phyloP scores from a whole-genome alignment of 805 yeast species.

The Candida incommunis region DNA sequence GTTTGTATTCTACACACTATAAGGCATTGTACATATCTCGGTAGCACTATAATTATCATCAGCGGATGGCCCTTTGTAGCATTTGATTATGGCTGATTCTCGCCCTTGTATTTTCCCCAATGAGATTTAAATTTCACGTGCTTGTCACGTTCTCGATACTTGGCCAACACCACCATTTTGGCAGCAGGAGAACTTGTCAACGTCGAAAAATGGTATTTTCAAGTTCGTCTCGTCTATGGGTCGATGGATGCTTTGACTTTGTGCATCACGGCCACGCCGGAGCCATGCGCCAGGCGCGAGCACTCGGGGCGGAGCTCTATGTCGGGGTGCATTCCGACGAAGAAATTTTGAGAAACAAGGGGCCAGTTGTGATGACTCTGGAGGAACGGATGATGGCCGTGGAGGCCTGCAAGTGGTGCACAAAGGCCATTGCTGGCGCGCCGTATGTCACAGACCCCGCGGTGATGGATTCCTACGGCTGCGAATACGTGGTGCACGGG shows the following conservation, averaged over 20 bases:
- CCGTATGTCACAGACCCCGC: conserved; percentile 88
- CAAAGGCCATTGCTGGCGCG: conserved; percentile 55
- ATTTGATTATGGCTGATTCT: too few species aligned
- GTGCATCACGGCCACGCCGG: conserved; percentile 97
- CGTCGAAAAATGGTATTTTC: too few species aligned
- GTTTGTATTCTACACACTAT: too few species aligned
- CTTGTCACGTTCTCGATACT: too few species aligned
- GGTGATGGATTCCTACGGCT: conserved; percentile 58
- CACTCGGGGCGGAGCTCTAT: conserved; percentile 55
- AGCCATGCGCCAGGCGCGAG: conserved; percentile 87
- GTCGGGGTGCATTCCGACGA: conserved; percentile 92
- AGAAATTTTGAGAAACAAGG: conserved; percentile 71
- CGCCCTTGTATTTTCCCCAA: too few species aligned
- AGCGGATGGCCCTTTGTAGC: too few species aligned
- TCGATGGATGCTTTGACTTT: conserved; percentile 96
- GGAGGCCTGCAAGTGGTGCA: conserved; percentile 81
- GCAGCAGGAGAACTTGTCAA: too few species aligned
- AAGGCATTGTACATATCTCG: too few species aligned
- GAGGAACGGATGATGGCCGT: conserved; percentile 76
- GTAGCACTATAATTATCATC: too few species aligned
- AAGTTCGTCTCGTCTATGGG: conserved; percentile 49
- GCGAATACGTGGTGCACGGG: conserved; percentile 93
- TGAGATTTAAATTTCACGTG: too few species aligned
- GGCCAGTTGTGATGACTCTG: conserved; percentile 84
- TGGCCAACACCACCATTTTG: too few species aligned